Conservation (phyloP, 2,329 filamentous ascomycete genomes). For the Penicillium aurantiogriseum region DNA sequence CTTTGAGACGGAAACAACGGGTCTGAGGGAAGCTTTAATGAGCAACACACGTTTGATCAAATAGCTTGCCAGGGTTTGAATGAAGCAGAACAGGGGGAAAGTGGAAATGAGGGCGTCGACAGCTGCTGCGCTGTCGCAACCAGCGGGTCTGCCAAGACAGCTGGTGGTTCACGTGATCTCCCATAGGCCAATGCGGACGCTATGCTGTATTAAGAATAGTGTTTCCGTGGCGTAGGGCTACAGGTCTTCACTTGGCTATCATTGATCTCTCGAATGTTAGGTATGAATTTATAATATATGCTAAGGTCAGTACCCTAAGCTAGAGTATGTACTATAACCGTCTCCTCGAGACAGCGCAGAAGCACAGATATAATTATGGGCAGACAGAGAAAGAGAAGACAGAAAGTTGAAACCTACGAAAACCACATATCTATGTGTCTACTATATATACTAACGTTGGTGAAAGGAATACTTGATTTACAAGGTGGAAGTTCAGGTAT, state of each 20-base stretch:
- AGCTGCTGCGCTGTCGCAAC: slow-evolving; percentile 32
- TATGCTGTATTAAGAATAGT: neutral
- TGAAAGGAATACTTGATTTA: neutral
- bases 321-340: fast-evolving
- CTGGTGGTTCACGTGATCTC: neutral
- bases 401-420: neutral
- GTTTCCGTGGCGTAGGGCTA: neutral
- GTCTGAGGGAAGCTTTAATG: neutral
- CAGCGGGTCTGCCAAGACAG: slow-evolving; percentile 36
- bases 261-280: neutral
- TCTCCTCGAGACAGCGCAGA: neutral
- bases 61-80: slow-evolving; percentile 15
- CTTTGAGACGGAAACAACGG: neutral
- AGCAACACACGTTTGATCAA: neutral
- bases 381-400: neutral
- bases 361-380: neutral
- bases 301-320: fast-evolving
- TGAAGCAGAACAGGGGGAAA: slow-evolving; percentile 16
- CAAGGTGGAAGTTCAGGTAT: no score
- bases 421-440: neutral
- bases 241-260: neutral
- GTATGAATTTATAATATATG: neutral
- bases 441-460: neutral
- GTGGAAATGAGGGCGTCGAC: slow-evolving; percentile 18
- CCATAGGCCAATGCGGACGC: neutral